Evolutionary conservation across 2,329 filamentous ascomycete genomes (phyloP), one percentile per base, ranked within the genome.

Genomic region (Cordyceps cicadae): DNA sequence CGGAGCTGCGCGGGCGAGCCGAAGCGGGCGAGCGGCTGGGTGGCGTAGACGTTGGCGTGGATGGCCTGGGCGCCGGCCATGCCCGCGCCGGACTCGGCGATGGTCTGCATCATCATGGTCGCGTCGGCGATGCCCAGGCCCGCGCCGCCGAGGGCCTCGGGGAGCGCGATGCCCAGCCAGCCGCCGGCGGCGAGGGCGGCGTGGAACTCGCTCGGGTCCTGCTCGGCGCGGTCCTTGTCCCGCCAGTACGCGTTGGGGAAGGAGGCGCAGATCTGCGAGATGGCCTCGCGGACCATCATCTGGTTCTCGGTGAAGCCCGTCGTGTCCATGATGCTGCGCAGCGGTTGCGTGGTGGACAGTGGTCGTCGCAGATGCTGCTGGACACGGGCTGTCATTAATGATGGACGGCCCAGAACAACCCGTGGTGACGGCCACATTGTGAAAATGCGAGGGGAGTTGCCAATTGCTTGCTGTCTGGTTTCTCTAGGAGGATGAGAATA

Each of bases 21-120:
- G 65, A 92, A 93, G 66, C 81, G 87, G 2, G 88, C 87, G 3
- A 94, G 78, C 43, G 84, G 83, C 69, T 92, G 89, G 0, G 89
- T 92, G 2, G 87, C 87, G 68, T 90, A 91, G 12, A 91, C 86
- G 63, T 87, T 87, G 54, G 81, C 82, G 68, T 86, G 83, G 41
- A 86, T 81, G 1, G 81, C 79, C 67, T 86, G 82, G 1, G 84
- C 83, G 0, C 84, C 84, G 0, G 88, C 88, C 78, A 94, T 91
- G 3, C 90, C 90, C 4, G 90, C 90, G 0, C 90, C 90, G 2
- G 84, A 87, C 74, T 92, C 87, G 0, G 87, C 78, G 61, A 92
- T 89, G 2, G 89, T 89, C 67, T 95, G 90, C 78, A 94, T 82
- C 89, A 94, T 93, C 82, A 93, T 89, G 0, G 87, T 90, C 0